These are phyloP conservation scores for Podila verticillata DNA, from an alignment of 192 early-diverging fungal species.

Conservation along the genomic window DNA sequence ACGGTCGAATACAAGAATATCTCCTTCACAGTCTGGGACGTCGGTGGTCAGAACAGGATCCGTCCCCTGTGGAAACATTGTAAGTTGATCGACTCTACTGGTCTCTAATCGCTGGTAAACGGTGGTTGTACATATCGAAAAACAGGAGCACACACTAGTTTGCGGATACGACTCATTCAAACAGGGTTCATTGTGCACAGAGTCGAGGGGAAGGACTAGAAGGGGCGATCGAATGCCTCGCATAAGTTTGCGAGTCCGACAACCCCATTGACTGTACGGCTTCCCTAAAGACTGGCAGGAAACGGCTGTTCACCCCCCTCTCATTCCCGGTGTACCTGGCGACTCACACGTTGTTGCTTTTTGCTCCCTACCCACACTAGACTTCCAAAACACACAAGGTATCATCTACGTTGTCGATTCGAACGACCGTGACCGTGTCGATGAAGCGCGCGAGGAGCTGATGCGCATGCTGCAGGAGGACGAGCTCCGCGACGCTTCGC, in stretches of 20 bases:
- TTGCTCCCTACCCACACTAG: slow-evolving; percentile 45
- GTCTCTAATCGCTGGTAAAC: too few relatives aligned
- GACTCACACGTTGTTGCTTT: background rate
- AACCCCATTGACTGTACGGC: too few relatives aligned
- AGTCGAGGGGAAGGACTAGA: too few relatives aligned
- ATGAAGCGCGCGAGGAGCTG: slow-evolving; percentile 93
- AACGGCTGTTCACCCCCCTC: too few relatives aligned
- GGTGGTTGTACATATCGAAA: background rate
- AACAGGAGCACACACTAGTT: background rate
- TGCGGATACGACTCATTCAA: too few relatives aligned
- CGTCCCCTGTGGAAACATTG: slow-evolving; percentile 97
- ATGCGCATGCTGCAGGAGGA: slow-evolving; percentile 94
- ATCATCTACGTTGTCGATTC: slow-evolving; percentile 98
- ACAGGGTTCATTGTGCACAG: too few relatives aligned
- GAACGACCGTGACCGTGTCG: slow-evolving; percentile 94
- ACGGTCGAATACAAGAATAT: slow-evolving; percentile 98
- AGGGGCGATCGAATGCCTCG: too few relatives aligned
- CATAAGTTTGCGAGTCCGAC: too few relatives aligned
- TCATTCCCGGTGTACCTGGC: background rate
- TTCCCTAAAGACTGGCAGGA: too few relatives aligned
- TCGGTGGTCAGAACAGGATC: slow-evolving; percentile 98
- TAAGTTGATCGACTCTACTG: slow-evolving; percentile 57
- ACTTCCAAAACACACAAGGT: slow-evolving; percentile 96
- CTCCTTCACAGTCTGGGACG: slow-evolving; percentile 98
- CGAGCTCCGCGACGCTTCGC: slow-evolving; percentile 88